Evolutionary conservation across 1,284 basidiomycete species (phyloP).

Genomic region (Sphagnurus paluster): DNA sequence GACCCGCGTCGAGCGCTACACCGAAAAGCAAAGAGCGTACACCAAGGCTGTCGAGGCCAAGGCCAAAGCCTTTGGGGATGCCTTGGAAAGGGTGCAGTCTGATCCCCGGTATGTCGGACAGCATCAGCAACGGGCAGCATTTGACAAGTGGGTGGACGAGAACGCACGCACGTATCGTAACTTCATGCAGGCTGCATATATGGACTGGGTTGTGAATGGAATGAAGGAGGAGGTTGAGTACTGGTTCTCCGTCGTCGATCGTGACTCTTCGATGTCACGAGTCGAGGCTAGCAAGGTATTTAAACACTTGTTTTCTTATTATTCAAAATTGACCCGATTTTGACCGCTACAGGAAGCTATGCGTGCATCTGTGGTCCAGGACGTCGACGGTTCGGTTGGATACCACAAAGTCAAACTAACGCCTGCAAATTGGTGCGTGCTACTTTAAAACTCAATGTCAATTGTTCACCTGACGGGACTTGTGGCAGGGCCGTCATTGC

Average conservation of each 20-base stretch:
- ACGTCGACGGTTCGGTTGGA: conserved; percentile 4
- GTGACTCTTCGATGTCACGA: conserved; percentile 6
- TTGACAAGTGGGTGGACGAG: conserved; percentile 7
- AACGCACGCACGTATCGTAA: conserved; percentile 6
- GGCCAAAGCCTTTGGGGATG: conserved; percentile 4
- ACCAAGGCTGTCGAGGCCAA: conserved; percentile 2
- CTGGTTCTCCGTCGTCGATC: conserved; percentile 9
- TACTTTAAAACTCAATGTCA: neutral
- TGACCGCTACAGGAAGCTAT: conserved; percentile 8
- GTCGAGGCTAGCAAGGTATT: conserved; percentile 7
- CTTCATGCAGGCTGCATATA: conserved; percentile 7
- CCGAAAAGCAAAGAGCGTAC: conserved; percentile 3
- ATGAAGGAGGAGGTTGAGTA: conserved; percentile 11
- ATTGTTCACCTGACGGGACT: neutral
- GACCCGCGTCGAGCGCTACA: conserved; percentile 7
- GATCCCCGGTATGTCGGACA: neutral
- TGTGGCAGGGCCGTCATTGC: conserved; percentile 6
- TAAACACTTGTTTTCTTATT: too few species aligned
- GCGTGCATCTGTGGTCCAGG: conserved; percentile 6
- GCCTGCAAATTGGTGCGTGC: conserved; percentile 2
- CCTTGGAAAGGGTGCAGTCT: conserved; percentile 1
- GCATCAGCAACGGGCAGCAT: neutral
- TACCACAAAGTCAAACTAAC: conserved; percentile 2
- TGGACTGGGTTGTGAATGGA: conserved; percentile 10
- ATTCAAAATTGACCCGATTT: too few species aligned